phyloP scores from a whole-genome alignment of 768 basidiomycete species.

The Leccinellum albellum region DNA sequence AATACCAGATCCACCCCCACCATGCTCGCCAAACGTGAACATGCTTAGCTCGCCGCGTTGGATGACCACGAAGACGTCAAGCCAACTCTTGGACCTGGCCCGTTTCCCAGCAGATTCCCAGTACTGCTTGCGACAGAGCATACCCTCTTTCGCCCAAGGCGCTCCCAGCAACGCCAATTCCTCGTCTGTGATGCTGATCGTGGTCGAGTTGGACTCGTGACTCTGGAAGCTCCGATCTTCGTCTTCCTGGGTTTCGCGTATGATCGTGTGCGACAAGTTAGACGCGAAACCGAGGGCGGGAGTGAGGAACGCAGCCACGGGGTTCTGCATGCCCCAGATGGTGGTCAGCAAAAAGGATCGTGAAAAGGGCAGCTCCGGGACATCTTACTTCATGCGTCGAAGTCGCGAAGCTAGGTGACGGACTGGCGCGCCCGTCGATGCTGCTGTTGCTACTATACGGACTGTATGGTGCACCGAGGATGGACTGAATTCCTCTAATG shows the following conservation, averaged over 20 bases:
- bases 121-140: slow-evolving; percentile 91
- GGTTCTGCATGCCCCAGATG: slow-evolving; percentile 54
- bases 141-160: slow-evolving; percentile 99
- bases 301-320: slow-evolving; percentile 66
- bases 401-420: slow-evolving; percentile 87
- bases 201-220: slow-evolving; percentile 61
- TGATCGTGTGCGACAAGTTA: slow-evolving; percentile 94
- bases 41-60: slow-evolving; percentile 92
- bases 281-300: slow-evolving; percentile 95
- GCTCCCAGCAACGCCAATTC: slow-evolving; percentile 92
- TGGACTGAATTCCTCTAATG: slow-evolving; percentile 81
- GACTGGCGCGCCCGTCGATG: slow-evolving; percentile 87
- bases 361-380: not conserved
- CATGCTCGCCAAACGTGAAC: slow-evolving; percentile 88
- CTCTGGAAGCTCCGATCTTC: slow-evolving; percentile 71
- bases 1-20: slow-evolving; percentile 54
- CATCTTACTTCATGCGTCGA: slow-evolving; percentile 73
- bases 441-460: slow-evolving; percentile 84
- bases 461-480: slow-evolving; percentile 67
- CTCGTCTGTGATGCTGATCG: slow-evolving; percentile 89
- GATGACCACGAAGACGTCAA: slow-evolving; percentile 94
- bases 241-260: slow-evolving; percentile 88
- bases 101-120: slow-evolving; percentile 84
- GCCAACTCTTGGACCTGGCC: slow-evolving; percentile 86
- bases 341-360: not conserved